Conservation (phyloP, 2,329 filamentous ascomycete genomes). For the Penicillium sp. region DNA sequence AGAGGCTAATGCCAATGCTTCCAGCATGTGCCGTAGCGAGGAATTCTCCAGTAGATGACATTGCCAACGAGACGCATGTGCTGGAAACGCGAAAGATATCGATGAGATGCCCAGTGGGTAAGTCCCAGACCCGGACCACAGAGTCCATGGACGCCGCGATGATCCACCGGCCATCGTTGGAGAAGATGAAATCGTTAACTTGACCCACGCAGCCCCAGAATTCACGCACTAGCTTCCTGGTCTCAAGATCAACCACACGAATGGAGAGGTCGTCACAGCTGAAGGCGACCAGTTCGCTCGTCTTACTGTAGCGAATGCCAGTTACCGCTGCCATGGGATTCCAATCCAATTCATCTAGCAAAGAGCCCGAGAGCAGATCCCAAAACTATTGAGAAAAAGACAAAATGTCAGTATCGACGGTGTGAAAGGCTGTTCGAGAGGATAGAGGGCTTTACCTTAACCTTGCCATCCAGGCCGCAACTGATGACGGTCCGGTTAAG, state of each 20-base stretch:
- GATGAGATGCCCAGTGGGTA: conserved; percentile 92
- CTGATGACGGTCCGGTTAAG: conserved; percentile 84
- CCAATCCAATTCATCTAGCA: conserved; percentile 82
- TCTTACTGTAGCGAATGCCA: conserved; percentile 75
- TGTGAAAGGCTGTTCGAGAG: not conserved
- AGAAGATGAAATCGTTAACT: conserved; percentile 85
- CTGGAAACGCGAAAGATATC: conserved; percentile 81
- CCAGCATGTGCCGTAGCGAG: conserved; percentile 85
- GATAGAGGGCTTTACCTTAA: conserved; percentile 59
- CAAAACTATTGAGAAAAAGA: conserved; percentile 64
- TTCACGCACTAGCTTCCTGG: conserved; percentile 86
- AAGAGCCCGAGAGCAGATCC: conserved; percentile 82
- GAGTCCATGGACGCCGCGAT: conserved; percentile 81
- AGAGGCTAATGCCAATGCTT: conserved; percentile 85
- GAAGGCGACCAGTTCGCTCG: conserved; percentile 82
- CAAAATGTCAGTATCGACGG: not conserved
- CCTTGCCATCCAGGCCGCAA: conserved; percentile 83
- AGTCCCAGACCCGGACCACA: conserved; percentile 84
- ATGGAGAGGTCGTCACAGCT: conserved; percentile 87
- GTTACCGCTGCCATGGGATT: conserved; percentile 73
- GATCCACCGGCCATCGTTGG: conserved; percentile 90
- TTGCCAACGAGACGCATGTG: conserved; percentile 79
- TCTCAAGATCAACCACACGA: conserved; percentile 85
- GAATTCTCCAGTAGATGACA: conserved; percentile 88
- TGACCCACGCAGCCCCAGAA: conserved; percentile 76